Conservation (phyloP, 2,329 filamentous ascomycete genomes). For the Aspergillus fumigatus region DNA sequence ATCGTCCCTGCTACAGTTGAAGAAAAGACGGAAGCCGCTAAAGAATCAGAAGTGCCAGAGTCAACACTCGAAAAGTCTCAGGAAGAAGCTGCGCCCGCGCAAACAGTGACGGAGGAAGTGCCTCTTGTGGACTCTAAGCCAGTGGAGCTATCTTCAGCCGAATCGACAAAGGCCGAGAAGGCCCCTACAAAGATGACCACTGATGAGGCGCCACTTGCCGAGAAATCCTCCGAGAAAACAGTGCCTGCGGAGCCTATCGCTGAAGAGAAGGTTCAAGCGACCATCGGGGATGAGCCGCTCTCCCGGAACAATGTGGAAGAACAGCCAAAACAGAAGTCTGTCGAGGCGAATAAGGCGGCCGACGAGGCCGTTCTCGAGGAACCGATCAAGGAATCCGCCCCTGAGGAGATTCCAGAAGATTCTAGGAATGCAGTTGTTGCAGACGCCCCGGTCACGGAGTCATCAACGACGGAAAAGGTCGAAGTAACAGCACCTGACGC, state of each 20-base stretch:
- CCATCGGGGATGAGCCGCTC: neutral
- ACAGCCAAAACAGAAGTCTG: neutral
- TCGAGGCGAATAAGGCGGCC: conserved; percentile 1
- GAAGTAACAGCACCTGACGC: conserved; percentile 1
- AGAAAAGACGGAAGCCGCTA: neutral
- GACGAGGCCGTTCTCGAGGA: conserved; percentile 7
- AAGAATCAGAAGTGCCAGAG: neutral
- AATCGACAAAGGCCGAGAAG: neutral
- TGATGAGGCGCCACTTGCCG: neutral
- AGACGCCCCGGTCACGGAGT: conserved; percentile 2
- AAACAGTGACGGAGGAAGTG: neutral
- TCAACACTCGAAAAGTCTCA: neutral
- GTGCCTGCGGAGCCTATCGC: neutral
- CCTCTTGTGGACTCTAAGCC: neutral
- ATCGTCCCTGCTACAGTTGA: neutral
- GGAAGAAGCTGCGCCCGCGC: neutral
- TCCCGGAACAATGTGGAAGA: conserved; percentile 3
- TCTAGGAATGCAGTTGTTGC: conserved; percentile 2
- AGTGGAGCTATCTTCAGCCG: neutral
- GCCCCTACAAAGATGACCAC: neutral
- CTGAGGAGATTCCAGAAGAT: conserved; percentile 1
- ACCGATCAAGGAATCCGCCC: conserved; percentile 4
- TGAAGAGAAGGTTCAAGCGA: neutral
- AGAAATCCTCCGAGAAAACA: neutral
- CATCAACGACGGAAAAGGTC: conserved; percentile 4